A percentile compares a stretch with the other conserved stretches of the same genome.
Evolutionary conservation across 768 basidiomycete species (phyloP).

Genomic region (Mrakia frigida): DNA sequence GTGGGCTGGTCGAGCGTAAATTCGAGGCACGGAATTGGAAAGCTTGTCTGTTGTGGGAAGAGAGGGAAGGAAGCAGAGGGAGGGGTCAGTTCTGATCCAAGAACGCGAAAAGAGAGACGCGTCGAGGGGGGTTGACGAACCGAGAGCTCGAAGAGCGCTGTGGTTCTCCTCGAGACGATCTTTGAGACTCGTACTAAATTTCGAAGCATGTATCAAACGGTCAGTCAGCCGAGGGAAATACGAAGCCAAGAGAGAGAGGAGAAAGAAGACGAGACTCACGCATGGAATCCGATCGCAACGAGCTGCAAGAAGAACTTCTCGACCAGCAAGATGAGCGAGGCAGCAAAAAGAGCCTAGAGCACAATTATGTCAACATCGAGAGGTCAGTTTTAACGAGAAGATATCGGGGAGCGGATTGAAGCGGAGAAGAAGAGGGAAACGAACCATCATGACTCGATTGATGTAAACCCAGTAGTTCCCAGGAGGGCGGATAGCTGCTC

Average conservation of each 20-base stretch:
- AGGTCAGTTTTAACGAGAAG: not conserved
- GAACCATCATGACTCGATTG: constrained; percentile 60
- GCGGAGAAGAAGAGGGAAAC: constrained; percentile 18
- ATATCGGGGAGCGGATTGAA: not conserved
- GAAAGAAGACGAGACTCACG: not conserved
- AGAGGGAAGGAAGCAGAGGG: not conserved
- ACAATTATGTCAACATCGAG: not conserved
- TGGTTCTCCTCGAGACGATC: constrained; percentile 68
- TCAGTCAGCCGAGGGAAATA: too few relatives aligned
- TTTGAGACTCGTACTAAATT: constrained; percentile 8
- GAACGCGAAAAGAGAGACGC: not conserved
- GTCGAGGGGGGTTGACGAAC: constrained; percentile 47
- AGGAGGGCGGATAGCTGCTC: constrained; percentile 56
- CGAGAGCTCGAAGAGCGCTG: constrained; percentile 63
- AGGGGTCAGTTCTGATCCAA: too few relatives aligned
- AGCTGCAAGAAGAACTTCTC: constrained; percentile 65
- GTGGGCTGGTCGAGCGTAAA: constrained; percentile 2
- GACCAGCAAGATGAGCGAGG: constrained; percentile 49
- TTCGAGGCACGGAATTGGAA: constrained; percentile 18
- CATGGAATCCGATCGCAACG: constrained; percentile 66
- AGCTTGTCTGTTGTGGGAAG: constrained; percentile 19
- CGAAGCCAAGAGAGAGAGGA: not conserved
- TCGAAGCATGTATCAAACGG: not conserved
- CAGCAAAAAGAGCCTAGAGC: constrained; percentile 50
- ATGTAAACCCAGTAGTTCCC: constrained; percentile 63